Evolutionary conservation across 2,329 filamentous ascomycete genomes (phyloP), one percentile per base, ranked within the genome.

Genomic region (Fusarium sambucinum): DNA sequence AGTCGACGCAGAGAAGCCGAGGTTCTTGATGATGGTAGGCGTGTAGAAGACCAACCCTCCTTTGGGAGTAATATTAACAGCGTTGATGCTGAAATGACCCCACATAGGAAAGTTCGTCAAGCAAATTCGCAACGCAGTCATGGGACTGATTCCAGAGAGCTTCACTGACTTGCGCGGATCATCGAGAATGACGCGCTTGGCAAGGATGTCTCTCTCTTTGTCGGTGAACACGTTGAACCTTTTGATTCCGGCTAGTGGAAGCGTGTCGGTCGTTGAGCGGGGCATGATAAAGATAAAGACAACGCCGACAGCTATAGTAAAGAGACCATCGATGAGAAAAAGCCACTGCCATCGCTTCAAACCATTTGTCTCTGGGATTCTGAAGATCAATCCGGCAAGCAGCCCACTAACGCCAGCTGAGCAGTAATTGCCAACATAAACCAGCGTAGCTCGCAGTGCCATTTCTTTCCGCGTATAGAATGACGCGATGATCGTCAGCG

Each of bases 361-460:
- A 0, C 55, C 59, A 5, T 16, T 45, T 1, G 38, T 38, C 21
- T 61, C 56, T 2, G 56, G 27, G 2, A 60, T 61, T 30, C 25
- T 41, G 1, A 61, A 61, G 11, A 61, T 60, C 6, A 61, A 0
- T 0, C 56, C 58, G 0, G 58, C 46, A 2, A 61, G 29, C 2
- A 61, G 32, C 16, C 58, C 58, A 9, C 58, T 52, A 1, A 61
- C 58, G 1, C 58, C 58, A 1, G 58, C 38, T 46, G 58, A 61
- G 29, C 58, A 40, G 2, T 61, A 61, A 8, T 61, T 61, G 1
- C 59, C 59, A 12, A 61, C 56, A n/a, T 61, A 61, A 3, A 61
- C 56, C 1, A 61, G 3, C 5, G 59, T 61, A 0, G 45, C 59
- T 1, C 56, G 8, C 10, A 61, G 12, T 1, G 45, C 59, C 59